Evolutionary conservation across 768 basidiomycete species (phyloP).

Genomic region (Tylopilus sp.): DNA sequence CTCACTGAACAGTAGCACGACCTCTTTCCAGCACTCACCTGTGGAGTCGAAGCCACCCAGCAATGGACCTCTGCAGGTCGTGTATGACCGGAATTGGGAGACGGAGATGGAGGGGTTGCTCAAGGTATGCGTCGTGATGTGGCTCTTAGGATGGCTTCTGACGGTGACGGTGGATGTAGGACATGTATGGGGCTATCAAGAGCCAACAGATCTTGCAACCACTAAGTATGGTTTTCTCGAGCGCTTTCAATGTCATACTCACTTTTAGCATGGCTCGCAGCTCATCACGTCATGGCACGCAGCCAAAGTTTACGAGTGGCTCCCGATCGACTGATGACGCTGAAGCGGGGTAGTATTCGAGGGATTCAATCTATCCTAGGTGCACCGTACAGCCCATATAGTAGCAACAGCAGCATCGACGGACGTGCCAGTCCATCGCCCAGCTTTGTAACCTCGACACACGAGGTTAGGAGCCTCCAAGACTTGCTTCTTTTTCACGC

Average conservation of each 20-base stretch:
- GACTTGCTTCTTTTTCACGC: too few relatives aligned
- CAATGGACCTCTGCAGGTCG: constrained; percentile 32
- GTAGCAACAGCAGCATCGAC: constrained; percentile 78
- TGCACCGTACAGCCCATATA: constrained; percentile 75
- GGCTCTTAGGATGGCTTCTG: background rate
- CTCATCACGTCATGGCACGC: constrained; percentile 46
- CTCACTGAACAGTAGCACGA: constrained; percentile 56
- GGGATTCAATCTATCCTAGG: constrained; percentile 79
- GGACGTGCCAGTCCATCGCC: constrained; percentile 94
- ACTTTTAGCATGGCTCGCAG: constrained; percentile 42
- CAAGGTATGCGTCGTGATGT: constrained; percentile 51
- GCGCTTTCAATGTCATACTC: constrained; percentile 29
- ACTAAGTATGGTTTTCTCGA: constrained; percentile 40
- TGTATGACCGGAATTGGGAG: constrained; percentile 76
- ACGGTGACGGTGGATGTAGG: constrained; percentile 41
- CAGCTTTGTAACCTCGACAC: constrained; percentile 82
- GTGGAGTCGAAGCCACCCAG: constrained; percentile 36
- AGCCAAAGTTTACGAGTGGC: constrained; percentile 71
- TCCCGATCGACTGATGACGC: constrained; percentile 65
- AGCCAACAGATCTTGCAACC: constrained; percentile 89
- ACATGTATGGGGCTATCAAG: constrained; percentile 93
- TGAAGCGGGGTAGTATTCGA: constrained; percentile 91
- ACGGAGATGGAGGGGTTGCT: constrained; percentile 80
- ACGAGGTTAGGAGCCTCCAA: constrained; percentile 53
- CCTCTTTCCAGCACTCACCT: constrained; percentile 57